These are phyloP conservation scores for Moringa oleifera DNA, from an alignment of 345 rosid species.

Conservation along the genomic window DNA sequence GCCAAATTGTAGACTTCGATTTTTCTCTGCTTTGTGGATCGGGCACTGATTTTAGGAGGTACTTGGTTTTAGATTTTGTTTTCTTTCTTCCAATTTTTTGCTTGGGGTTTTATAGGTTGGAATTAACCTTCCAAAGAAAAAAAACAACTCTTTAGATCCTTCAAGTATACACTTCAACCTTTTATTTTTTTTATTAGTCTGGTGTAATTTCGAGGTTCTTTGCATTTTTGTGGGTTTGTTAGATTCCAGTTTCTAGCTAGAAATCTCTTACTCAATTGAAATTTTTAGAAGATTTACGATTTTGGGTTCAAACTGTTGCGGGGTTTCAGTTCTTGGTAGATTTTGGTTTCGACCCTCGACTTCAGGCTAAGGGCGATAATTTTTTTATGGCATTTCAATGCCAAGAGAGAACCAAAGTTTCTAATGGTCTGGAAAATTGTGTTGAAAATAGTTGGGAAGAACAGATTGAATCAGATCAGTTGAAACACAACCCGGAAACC, in stretches of 20 bases:
- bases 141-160: too few species aligned
- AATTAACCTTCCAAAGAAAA: too few species aligned
- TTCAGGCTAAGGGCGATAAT: too few species aligned
- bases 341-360: not conserved
- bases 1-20: too few species aligned
- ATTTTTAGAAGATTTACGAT: not conserved
- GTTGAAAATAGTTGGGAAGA: slow-evolving; percentile 19
- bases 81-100: too few species aligned
- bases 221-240: slow-evolving; percentile 7
- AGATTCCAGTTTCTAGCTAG: slow-evolving; percentile 1
- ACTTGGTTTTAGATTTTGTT: too few species aligned
- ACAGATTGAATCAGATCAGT: slow-evolving; percentile 14
- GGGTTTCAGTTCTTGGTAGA: not conserved
- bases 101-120: too few species aligned
- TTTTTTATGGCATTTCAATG: slow-evolving; percentile 88
- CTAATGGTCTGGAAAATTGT: slow-evolving; percentile 14
- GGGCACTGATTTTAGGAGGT: too few species aligned
- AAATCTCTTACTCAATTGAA: too few species aligned
- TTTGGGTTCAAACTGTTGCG: not conserved
- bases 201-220: not conserved
- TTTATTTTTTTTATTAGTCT: not conserved
- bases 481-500: slow-evolving; percentile 8
- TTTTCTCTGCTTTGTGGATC: too few species aligned
- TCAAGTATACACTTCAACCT: too few species aligned
- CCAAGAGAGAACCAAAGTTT: slow-evolving; percentile 39